Evolutionary conservation across 2,329 filamentous ascomycete genomes (phyloP).

Genomic region (Colletotrichum filicis): DNA sequence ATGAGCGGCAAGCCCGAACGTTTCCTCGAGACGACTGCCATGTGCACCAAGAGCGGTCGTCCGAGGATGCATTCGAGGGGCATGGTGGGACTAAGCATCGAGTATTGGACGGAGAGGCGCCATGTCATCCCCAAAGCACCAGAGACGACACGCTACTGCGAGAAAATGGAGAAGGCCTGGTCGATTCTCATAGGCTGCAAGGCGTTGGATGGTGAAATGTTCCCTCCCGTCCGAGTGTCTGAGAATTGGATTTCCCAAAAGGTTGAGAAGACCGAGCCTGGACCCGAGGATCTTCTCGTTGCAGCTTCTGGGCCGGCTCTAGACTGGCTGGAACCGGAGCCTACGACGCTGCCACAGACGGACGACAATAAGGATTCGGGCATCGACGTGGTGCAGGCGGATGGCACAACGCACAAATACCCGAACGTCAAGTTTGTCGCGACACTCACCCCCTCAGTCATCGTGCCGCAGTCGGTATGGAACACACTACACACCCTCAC

Average conservation of each 20-base stretch:
- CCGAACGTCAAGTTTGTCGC: conserved; percentile 81
- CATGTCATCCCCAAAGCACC: conserved; percentile 53
- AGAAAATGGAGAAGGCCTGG: conserved; percentile 66
- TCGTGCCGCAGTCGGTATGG: conserved; percentile 74
- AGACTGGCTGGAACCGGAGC: conserved; percentile 80
- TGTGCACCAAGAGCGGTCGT: conserved; percentile 77
- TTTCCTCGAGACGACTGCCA: conserved; percentile 65
- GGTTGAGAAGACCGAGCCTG: conserved; percentile 67
- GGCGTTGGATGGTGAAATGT: conserved; percentile 53
- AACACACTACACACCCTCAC: conserved; percentile 70
- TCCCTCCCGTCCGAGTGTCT: conserved; percentile 75
- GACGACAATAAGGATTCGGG: conserved; percentile 59
- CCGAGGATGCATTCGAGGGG: conserved; percentile 77
- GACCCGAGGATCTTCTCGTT: conserved; percentile 53
- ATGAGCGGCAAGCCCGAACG: conserved; percentile 58
- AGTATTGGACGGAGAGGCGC: conserved; percentile 80
- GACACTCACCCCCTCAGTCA: conserved; percentile 78
- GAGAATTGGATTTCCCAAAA: conserved; percentile 78
- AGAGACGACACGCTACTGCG: conserved; percentile 49
- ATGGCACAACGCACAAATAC: conserved; percentile 60
- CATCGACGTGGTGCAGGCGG: conserved; percentile 64
- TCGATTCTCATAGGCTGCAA: conserved; percentile 75
- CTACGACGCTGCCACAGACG: conserved; percentile 65
- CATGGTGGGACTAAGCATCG: conserved; percentile 75
- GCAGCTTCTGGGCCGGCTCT: conserved; percentile 54